Evolutionary conservation across 441 rosid species (phyloP).

Genomic region (California macrophylla): DNA sequence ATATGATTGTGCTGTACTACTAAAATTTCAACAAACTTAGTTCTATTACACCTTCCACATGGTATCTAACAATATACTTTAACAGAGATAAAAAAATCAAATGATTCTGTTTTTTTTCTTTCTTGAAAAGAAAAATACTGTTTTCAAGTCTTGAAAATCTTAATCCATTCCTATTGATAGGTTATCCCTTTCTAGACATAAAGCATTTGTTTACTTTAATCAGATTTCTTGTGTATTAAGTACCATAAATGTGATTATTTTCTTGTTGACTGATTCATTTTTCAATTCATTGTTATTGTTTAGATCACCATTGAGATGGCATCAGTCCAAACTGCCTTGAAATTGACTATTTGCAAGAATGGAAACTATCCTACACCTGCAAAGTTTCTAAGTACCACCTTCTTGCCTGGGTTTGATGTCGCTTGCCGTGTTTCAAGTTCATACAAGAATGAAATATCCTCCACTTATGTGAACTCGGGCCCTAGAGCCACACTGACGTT

Average conservation of each 20-base stretch:
- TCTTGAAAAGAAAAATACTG: too few relatives aligned
- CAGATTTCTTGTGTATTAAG: not conserved
- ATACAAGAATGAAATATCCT: slow-evolving; percentile 29
- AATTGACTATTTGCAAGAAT: slow-evolving; percentile 46
- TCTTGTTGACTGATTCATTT: not conserved
- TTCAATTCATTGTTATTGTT: not conserved
- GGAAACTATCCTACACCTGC: slow-evolving; percentile 31
- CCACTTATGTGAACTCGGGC: slow-evolving; percentile 16
- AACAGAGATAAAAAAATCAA: too few relatives aligned
- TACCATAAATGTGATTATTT: not conserved
- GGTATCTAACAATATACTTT: too few relatives aligned
- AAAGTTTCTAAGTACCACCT: slow-evolving; percentile 40
- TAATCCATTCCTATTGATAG: not conserved
- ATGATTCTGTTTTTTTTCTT: too few relatives aligned
- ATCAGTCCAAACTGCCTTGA: slow-evolving; percentile 44
- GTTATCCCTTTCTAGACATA: not conserved
- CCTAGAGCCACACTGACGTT: slow-evolving; percentile 62
- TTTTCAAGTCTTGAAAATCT: not conserved
- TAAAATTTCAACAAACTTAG: too few relatives aligned
- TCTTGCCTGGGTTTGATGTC: slow-evolving; percentile 49
- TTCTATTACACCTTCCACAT: too few relatives aligned
- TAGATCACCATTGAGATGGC: slow-evolving; percentile 38
- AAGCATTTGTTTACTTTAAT: not conserved
- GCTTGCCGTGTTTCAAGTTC: slow-evolving; percentile 31
- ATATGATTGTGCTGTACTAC: too few relatives aligned